Conservation (phyloP, 768 basidiomycete genomes). For the Vararia minispora region DNA sequence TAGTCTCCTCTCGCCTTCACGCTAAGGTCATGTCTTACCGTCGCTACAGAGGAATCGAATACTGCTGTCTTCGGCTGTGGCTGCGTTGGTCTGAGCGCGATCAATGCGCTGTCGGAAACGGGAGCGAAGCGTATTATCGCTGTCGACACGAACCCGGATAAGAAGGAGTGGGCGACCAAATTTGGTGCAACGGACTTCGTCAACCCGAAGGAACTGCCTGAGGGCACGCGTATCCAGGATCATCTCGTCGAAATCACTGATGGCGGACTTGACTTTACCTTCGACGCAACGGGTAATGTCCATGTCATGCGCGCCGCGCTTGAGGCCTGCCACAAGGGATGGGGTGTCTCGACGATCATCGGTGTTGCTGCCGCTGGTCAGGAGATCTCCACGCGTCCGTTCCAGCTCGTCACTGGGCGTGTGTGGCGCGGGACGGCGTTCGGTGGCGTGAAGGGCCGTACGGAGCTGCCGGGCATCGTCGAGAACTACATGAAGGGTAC, state of each 20-base stretch:
- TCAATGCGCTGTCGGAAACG: slow-evolving; percentile 68
- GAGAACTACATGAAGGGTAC: slow-evolving; percentile 79
- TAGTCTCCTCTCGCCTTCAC: slow-evolving; percentile 18
- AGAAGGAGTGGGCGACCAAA: slow-evolving; percentile 81
- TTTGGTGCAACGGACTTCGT: slow-evolving; percentile 96
- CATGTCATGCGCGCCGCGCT: slow-evolving; percentile 90
- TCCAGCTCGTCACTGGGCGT: slow-evolving; percentile 73
- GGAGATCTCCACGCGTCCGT: slow-evolving; percentile 38
- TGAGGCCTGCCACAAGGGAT: slow-evolving; percentile 99
- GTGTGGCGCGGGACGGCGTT: slow-evolving; percentile 95
- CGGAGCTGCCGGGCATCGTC: slow-evolving; percentile 89
- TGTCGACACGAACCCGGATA: slow-evolving; percentile 77
- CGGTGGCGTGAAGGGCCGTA: slow-evolving; percentile 96
- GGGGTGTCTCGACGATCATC: slow-evolving; percentile 94
- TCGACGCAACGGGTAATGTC: slow-evolving; percentile 91
- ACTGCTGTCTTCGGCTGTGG: slow-evolving; percentile 96
- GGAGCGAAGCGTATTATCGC: slow-evolving; percentile 87
- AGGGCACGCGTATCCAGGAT: slow-evolving; percentile 82
- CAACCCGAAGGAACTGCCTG: slow-evolving; percentile 63
- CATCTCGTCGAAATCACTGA: slow-evolving; percentile 87
- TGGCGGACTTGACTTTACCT: slow-evolving; percentile 94
- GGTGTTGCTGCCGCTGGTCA: slow-evolving; percentile 96
- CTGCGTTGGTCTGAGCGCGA: slow-evolving; percentile 89
- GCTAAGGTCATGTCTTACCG: slow-evolving; percentile 1
- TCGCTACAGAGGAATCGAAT: slow-evolving; percentile 54